Evolutionary conservation across 805 yeast genomes (phyloP).

Genomic region (Candida palmyrensis): DNA sequence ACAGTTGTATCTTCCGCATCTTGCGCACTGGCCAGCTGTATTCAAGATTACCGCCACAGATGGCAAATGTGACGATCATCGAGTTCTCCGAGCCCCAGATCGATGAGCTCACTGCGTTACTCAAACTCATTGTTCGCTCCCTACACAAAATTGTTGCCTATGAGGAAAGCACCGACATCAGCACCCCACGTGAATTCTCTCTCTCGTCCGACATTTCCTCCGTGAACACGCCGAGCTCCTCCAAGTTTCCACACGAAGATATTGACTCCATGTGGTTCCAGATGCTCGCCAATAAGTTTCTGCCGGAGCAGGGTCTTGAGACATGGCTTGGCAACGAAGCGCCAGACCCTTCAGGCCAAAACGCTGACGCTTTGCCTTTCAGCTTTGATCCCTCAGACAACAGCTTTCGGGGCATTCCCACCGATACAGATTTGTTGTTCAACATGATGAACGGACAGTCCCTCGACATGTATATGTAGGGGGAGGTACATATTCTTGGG

Average conservation of each 20-base stretch:
- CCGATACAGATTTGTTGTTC: no score
- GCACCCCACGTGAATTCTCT: slow-evolving; percentile 1
- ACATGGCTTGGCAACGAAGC: no score
- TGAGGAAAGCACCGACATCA: slow-evolving; percentile 7
- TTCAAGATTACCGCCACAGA: slow-evolving; percentile 12
- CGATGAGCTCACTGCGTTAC: slow-evolving; percentile 5
- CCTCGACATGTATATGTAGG: no score
- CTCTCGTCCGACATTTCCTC: background rate
- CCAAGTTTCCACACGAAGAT: slow-evolving; percentile 7
- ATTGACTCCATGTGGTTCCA: slow-evolving; percentile 25
- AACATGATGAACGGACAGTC: no score
- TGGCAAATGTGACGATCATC: slow-evolving; percentile 12
- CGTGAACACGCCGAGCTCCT: background rate
- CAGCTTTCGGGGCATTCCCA: no score
- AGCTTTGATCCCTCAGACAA: no score
- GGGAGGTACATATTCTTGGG: no score
- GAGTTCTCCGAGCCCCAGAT: slow-evolving; percentile 11
- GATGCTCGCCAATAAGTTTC: slow-evolving; percentile 20
- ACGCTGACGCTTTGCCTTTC: no score
- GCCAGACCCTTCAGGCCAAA: no score
- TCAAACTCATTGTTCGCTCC: slow-evolving; percentile 1
- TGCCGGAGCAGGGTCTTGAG: no score
- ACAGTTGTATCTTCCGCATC: slow-evolving; percentile 31
- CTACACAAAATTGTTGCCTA: slow-evolving; percentile 5
- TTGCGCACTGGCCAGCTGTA: slow-evolving; percentile 22